Evolutionary conservation across 2,329 filamentous ascomycete genomes (phyloP).

Genomic region (Trichoderma citrinoviride): DNA sequence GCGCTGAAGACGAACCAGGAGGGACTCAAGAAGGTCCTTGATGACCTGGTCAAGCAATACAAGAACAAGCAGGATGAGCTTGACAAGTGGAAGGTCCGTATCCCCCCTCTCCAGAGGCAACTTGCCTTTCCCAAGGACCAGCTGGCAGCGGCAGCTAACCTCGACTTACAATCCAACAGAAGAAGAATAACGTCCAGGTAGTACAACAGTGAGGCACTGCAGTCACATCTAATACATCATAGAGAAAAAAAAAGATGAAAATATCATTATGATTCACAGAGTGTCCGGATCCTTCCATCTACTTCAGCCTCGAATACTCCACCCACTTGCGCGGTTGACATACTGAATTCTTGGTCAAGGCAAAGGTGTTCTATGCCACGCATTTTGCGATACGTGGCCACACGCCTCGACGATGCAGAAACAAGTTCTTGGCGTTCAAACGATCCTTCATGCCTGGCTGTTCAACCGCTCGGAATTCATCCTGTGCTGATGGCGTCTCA

Average conservation of each 20-base stretch:
- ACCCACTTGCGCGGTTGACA: not conserved
- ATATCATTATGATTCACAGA: not conserved
- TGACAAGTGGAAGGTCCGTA: conserved; percentile 93
- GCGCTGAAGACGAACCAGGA: conserved; percentile 91
- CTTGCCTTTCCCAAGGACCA: not conserved
- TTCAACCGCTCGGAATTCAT: conserved; percentile 31
- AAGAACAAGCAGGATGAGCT: conserved; percentile 91
- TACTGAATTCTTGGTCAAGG: not conserved
- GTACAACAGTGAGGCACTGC: conserved; percentile 64
- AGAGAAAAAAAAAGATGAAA: not conserved
- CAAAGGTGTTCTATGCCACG: not conserved
- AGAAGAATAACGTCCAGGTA: conserved; percentile 86
- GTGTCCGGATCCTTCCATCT: not conserved
- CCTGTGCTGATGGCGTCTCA: conserved; percentile 45
- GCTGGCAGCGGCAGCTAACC: conserved; percentile 25
- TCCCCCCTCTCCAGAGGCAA: not conserved
- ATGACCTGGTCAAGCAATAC: conserved; percentile 95
- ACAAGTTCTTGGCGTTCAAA: not conserved
- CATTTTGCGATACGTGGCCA: conserved; percentile 6
- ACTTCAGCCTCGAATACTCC: not conserved
- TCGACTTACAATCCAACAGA: conserved; percentile 50
- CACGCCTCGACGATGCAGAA: not conserved
- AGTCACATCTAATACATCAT: not conserved
- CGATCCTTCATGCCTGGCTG: not conserved
- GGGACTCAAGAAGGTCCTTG: conserved; percentile 87